phyloP scores from a whole-genome alignment of 768 basidiomycete species.

The Lactarius evosmus region DNA sequence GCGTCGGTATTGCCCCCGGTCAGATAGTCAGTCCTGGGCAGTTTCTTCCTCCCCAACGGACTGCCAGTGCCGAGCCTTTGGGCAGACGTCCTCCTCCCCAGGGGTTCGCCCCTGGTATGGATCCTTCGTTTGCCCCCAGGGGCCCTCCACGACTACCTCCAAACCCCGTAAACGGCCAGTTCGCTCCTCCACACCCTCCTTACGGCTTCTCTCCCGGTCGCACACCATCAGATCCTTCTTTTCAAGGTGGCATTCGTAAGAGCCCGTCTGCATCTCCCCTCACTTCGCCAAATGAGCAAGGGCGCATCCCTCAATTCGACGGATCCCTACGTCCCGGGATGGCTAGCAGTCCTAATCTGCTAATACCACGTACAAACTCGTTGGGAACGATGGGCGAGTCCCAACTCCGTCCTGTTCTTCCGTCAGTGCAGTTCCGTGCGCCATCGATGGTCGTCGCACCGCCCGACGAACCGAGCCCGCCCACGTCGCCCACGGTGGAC shows the following conservation, averaged over 20 bases:
- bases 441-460: constrained; percentile 51
- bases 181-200: constrained; percentile 12
- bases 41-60: constrained; percentile 25
- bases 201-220: constrained; percentile 22
- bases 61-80: constrained; percentile 19
- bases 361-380: constrained; percentile 32
- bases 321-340: constrained; percentile 41
- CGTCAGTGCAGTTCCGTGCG: constrained; percentile 58
- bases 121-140: constrained; percentile 7
- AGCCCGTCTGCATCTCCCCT: constrained; percentile 60
- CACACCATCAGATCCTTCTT: constrained; percentile 31
- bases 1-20: constrained; percentile 3
- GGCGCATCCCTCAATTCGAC: constrained; percentile 30
- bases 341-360: constrained; percentile 30
- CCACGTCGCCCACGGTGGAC: constrained; percentile 71
- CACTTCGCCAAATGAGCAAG: constrained; percentile 43
- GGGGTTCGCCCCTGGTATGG: constrained; percentile 1
- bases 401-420: constrained; percentile 53
- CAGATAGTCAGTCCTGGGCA: constrained; percentile 27
- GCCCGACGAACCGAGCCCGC: constrained; percentile 74
- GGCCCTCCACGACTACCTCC: constrained; percentile 4
- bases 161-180: constrained; percentile 4
- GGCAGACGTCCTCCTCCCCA: constrained; percentile 19
- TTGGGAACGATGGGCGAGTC: constrained; percentile 35
- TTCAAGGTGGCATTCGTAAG: constrained; percentile 43